A percentile compares a stretch with the other conserved stretches of the same genome.
Conservation (phyloP, 2,329 filamentous ascomycete genomes). For the Dothiorella sarmentorum region DNA sequence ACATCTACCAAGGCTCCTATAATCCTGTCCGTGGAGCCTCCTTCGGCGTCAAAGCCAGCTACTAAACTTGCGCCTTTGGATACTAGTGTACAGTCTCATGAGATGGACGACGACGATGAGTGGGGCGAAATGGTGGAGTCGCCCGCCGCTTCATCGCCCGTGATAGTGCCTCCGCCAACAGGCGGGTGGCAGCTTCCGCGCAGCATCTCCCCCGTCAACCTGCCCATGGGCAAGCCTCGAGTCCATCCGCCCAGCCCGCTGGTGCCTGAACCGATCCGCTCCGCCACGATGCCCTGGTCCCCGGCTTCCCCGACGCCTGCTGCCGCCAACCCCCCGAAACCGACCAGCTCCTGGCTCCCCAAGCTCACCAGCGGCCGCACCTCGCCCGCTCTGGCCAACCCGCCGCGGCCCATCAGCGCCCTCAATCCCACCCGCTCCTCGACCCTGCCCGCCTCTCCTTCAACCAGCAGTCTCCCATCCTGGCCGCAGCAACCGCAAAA, state of each 20-base stretch:
- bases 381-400: neutral
- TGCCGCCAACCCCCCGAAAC: neutral
- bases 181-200: neutral
- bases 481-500: neutral
- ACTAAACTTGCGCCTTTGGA: constrained; percentile 9
- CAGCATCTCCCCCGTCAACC: neutral
- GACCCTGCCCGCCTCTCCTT: neutral
- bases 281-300: neutral
- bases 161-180: constrained; percentile 21
- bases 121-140: constrained; percentile 41
- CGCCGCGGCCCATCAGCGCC: neutral
- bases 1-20: neutral
- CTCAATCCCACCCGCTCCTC: constrained; percentile 10
- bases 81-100: neutral
- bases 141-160: constrained; percentile 26
- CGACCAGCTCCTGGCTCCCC: neutral
- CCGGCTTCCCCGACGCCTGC: neutral
- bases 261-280: neutral
- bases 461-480: neutral
- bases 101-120: constrained; percentile 32
- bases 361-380: neutral
- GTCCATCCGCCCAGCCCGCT: constrained; percentile 7
- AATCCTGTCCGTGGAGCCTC: constrained; percentile 2
- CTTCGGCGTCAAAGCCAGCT: constrained; percentile 2
- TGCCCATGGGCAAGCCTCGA: constrained; percentile 5